Base-by-base conservation (phyloP, 306 rosid genomes). In the Castanea crenata region DNA sequence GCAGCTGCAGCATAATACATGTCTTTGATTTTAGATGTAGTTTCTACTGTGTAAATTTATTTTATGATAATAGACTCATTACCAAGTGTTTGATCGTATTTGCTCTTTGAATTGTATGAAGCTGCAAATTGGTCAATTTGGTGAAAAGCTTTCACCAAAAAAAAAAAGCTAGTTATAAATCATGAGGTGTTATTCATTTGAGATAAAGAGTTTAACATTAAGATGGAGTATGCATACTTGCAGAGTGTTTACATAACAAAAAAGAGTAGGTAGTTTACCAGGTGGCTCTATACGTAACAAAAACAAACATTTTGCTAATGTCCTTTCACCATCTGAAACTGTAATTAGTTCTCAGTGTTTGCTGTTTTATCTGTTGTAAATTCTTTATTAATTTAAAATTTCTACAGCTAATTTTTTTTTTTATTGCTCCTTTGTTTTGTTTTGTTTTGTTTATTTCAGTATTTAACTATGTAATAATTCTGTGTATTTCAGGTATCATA, bases 401-500 rank as follows among this genome's bases (percentile, higher is more conserved):
- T 59, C 6, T 67, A 75, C 21, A 79, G 41, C 62, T 71, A 68
- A 52, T 3, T 35, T 35, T 25, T 25, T 25, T 54, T 46, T 52
- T 18, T 23, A 5, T 18, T 9, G n/a, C 15, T 15, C 4, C 14
- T 15, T 13, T 11, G 6, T 61, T 25, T 61, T 63, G 6, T 31
- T 51, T 56, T 25, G 6, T 61, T 25, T 61, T 63, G 6, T 31
- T 51, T 56, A 63, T 77, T 76, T 71, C 20, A 5, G 14, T 58
- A 6, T 70, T 55, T 51, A 61, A 69, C 57, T 35, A 3, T 35
- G 55, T 70, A 71, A 69, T 11, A 77, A 72, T 84, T 63, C 73
- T 83, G 59, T 78, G 34, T 82, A 49, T 86, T 92, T 83, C 94
- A 95, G 99, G 90, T 95, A 93, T 85, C 87, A 89, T 70, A 83